Base-by-base conservation (phyloP, 2,329 filamentous ascomycete species). In the Aplosporella prunicola region DNA sequence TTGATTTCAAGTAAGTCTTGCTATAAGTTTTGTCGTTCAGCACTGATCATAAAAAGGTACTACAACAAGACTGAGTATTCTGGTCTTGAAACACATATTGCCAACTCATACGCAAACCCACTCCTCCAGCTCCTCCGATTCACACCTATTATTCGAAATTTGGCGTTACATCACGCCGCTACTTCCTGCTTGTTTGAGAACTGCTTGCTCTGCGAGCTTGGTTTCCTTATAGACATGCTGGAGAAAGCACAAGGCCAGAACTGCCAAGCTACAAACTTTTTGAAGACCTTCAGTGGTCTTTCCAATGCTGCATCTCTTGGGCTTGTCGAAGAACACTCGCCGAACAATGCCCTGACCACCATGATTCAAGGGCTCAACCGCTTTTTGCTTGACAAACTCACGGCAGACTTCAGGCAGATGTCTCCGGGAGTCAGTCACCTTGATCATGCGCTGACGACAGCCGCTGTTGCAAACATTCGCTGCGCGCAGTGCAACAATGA, bases 151-250 rank as follows among this genome's bases (percentile, higher is more conserved):
- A 69, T 95, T 35, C 79, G 89, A 32, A 98, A 98, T 52, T 63
- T 93, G 35, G 83, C 91, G 8, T 70, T 98, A 1, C 80, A 88
- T 42, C 91, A 98, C 57, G 82, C 88, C 1, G 86, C 91, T 1
- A 85, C 83, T 7, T 75, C 81, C 10, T 98, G 91, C 54, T 68
- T 87, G 2, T 78, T 76, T 47, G 87, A 93, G 39, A 73, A 77
- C 20, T 98, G 91, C 58, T 67, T 98, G 27, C 66, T 98, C 2
- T 98, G 91, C 60, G 91, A 98, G 60, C 70, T 98, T 47, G 91
- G 91, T 1, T 98, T 91, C 56, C 67, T 98, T 8, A 93, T 94
- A 50, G 93, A 98, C 55, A 98, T 98, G 91, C 72, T 98, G 16
- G 83, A 96, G 51, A 98, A 96, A 57, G 91, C 91, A 2, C 82